These are phyloP conservation scores for Paramyrothecium sp. DNA, from an alignment of 2,329 filamentous ascomycete species.

Conservation along the genomic window DNA sequence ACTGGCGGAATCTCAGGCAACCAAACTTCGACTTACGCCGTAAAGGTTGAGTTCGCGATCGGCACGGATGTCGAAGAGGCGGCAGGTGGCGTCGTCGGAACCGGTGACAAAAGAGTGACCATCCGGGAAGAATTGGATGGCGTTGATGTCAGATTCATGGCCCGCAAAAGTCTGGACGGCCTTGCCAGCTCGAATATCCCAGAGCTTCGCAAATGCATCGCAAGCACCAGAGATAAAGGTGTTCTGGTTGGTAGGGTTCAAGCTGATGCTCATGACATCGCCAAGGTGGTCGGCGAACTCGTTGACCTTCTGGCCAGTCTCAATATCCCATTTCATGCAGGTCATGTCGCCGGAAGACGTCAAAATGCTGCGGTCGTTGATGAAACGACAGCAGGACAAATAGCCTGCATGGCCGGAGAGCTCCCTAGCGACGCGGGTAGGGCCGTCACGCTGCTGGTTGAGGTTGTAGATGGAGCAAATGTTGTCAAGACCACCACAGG, in stretches of 20 bases:
- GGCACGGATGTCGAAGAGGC: slow-evolving; percentile 95
- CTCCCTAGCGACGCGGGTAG: slow-evolving; percentile 91
- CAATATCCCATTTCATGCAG: slow-evolving; percentile 99
- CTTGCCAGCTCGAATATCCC: slow-evolving; percentile 98
- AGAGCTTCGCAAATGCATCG: slow-evolving; percentile 96
- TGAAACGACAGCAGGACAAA: slow-evolving; percentile 96
- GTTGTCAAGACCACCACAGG: slow-evolving; percentile 97
- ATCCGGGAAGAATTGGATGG: slow-evolving; percentile 99
- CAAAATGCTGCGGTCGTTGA: slow-evolving; percentile 96
- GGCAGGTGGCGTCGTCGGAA: slow-evolving; percentile 95
- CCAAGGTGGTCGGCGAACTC: slow-evolving; percentile 98
- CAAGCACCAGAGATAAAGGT: slow-evolving; percentile 99
- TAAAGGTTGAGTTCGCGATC: slow-evolving; percentile 76
- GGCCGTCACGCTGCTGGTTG: slow-evolving; percentile 90
- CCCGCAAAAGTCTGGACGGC: slow-evolving; percentile 98
- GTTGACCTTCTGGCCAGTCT: slow-evolving; percentile 94
- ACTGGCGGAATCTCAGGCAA: too few relatives aligned
- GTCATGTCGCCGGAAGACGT: slow-evolving; percentile 99
- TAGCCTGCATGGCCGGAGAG: slow-evolving; percentile 97
- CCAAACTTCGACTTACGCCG: slow-evolving; percentile 53
- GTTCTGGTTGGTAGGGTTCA: slow-evolving; percentile 98
- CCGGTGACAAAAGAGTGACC: slow-evolving; percentile 98
- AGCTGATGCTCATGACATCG: slow-evolving; percentile 99
- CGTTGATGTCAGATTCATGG: slow-evolving; percentile 98
- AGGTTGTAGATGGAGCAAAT: slow-evolving; percentile 99